Conservation (phyloP, 139 green algal species). For the Chlorella ohadii region DNA sequence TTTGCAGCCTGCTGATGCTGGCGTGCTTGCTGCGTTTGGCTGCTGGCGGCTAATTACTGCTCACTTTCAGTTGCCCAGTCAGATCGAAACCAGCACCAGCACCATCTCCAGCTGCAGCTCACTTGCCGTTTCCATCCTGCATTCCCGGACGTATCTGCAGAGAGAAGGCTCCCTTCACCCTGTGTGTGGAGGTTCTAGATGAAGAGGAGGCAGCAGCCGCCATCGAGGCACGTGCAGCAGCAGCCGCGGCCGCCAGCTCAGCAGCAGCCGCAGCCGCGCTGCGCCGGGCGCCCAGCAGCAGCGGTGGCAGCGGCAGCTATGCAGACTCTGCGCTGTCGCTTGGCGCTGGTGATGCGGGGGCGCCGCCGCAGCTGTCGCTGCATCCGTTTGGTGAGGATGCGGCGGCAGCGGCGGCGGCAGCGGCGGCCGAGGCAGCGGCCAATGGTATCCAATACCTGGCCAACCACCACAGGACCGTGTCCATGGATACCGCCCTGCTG, state of each 20-base stretch:
- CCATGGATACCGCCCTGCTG: constrained; percentile 27
- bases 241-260: not conserved
- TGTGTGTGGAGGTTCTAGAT: constrained; percentile 83
- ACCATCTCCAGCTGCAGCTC: too few species aligned
- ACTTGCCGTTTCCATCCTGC: not conserved
- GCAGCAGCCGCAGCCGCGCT: not conserved
- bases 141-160: constrained; percentile 17
- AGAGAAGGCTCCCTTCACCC: constrained; percentile 86
- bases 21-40: not conserved
- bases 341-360: not conserved
- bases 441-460: constrained; percentile 31
- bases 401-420: not conserved
- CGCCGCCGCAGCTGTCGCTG: not conserved
- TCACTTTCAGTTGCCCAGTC: too few species aligned
- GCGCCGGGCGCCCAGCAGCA: not conserved
- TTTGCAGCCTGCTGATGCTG: too few species aligned
- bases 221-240: constrained; percentile 1
- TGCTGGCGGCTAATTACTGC: not conserved
- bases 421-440: constrained; percentile 28
- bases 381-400: not conserved
- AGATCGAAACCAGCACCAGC: too few species aligned
- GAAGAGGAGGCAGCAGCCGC: constrained; percentile 27
- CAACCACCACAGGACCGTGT: constrained; percentile 40
- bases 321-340: constrained; percentile 26
- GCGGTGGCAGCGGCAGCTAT: not conserved